These are phyloP conservation scores for Pythium apleroticum DNA, from an alignment of 352 stramenopile species.

Conservation along the genomic window DNA sequence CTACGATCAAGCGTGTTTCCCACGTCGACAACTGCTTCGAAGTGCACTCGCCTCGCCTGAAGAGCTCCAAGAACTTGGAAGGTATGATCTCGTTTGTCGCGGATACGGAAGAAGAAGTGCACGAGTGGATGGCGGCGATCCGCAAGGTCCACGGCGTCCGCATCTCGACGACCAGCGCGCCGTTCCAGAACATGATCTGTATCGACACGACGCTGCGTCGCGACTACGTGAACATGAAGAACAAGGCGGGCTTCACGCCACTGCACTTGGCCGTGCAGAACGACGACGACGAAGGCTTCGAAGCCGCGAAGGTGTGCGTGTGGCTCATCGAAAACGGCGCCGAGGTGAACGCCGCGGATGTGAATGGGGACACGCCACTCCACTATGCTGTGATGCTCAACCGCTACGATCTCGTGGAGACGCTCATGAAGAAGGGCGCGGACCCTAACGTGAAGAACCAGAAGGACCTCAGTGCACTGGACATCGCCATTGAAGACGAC, in stretches of 20 bases:
- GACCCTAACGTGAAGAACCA: conserved; percentile 74
- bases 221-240: conserved; percentile 88
- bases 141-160: conserved; percentile 83
- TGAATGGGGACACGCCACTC: conserved; percentile 82
- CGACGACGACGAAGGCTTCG: conserved; percentile 88
- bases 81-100: conserved; percentile 85
- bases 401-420: conserved; percentile 80
- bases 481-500: conserved; percentile 78
- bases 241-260: conserved; percentile 79
- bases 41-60: conserved; percentile 79
- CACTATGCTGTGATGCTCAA: conserved; percentile 86
- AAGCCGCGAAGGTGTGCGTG: conserved; percentile 81
- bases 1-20: conserved; percentile 78
- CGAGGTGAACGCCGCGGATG: conserved; percentile 73
- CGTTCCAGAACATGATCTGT: conserved; percentile 90
- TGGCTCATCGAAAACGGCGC: conserved; percentile 89
- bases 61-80: conserved; percentile 81
- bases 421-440: conserved; percentile 84
- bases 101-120: conserved; percentile 79
- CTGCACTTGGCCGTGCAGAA: conserved; percentile 85
- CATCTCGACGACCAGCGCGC: conserved; percentile 60
- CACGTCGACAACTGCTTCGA: conserved; percentile 87
- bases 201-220: conserved; percentile 78
- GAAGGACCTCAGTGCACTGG: conserved; percentile 60
- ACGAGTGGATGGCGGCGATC: conserved; percentile 87